These are phyloP conservation scores for Russula sp. DNA, from an alignment of 768 basidiomycete species.

Conservation along the genomic window DNA sequence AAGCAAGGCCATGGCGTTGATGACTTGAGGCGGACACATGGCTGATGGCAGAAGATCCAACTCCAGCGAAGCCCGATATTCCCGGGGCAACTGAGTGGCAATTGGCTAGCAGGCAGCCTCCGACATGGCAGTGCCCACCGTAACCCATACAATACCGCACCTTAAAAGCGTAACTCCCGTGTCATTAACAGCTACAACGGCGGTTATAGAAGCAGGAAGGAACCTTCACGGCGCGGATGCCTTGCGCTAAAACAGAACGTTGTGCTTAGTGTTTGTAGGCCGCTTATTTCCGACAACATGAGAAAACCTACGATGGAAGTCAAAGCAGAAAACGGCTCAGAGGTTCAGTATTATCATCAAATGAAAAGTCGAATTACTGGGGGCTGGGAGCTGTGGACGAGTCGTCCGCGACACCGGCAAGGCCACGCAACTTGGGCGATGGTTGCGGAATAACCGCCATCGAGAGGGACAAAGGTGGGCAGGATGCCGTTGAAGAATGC, in stretches of 20 bases:
- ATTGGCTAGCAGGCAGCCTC: background rate
- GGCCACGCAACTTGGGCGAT: background rate
- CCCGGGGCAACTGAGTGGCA: constrained; percentile 1
- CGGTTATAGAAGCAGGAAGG: constrained; percentile 8
- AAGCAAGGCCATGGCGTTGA: constrained; percentile 9
- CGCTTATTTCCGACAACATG: constrained; percentile 3
- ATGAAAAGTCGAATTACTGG: background rate
- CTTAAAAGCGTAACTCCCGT: constrained; percentile 5
- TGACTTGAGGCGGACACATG: constrained; percentile 15
- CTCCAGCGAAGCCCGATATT: constrained; percentile 8
- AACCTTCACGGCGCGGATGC: background rate
- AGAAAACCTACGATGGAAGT: background rate
- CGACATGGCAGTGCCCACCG: background rate
- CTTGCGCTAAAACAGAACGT: constrained; percentile 3
- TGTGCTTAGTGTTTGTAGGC: background rate
- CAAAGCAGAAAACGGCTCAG: background rate
- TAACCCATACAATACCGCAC: background rate
- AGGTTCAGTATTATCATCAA: constrained; percentile 1
- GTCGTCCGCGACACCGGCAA: background rate
- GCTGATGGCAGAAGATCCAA: constrained; percentile 1
- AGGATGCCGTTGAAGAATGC: constrained; percentile 4
- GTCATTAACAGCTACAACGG: constrained; percentile 8
- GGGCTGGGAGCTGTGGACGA: constrained; percentile 5
- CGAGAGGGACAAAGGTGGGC: constrained; percentile 1
- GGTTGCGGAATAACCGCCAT: background rate